Conservation (phyloP, 2,329 filamentous ascomycete genomes). For the Aureobasidium lini region DNA sequence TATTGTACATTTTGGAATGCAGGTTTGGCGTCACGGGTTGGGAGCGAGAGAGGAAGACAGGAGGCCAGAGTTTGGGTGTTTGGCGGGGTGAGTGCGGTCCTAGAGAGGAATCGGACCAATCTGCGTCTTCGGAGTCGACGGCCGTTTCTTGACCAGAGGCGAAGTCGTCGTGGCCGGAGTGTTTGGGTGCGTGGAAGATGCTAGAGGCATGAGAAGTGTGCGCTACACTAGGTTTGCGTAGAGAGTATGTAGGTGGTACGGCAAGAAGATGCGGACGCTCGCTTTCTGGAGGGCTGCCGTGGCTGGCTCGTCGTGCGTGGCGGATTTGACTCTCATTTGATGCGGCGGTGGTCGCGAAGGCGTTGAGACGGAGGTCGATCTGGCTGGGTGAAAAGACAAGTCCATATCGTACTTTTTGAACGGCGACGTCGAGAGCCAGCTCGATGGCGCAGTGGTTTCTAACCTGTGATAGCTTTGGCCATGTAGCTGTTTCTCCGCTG, state of each 20-base stretch:
- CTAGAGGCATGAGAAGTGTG: neutral
- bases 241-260: neutral
- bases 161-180: neutral
- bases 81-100: slow-evolving; percentile 15
- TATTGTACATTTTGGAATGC: slow-evolving; percentile 14
- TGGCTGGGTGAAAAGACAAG: slow-evolving; percentile 64
- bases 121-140: slow-evolving; percentile 22
- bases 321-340: neutral
- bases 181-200: neutral
- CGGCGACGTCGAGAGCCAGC: slow-evolving; percentile 69
- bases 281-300: slow-evolving; percentile 7
- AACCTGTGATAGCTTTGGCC: slow-evolving; percentile 81
- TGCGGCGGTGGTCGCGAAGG: slow-evolving; percentile 14
- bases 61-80: slow-evolving; percentile 20
- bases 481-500: slow-evolving; percentile 77
- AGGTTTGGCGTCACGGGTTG: slow-evolving; percentile 24
- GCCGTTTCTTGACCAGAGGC: slow-evolving; percentile 11
- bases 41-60: slow-evolving; percentile 23
- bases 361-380: slow-evolving; percentile 45
- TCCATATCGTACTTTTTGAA: slow-evolving; percentile 59
- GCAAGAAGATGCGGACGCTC: neutral
- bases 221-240: neutral
- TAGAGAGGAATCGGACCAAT: slow-evolving; percentile 28
- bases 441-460: slow-evolving; percentile 85
- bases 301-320: slow-evolving; percentile 2